Base-by-base conservation (phyloP, 2,329 filamentous ascomycete genomes). In the Pyricularia grisea region DNA sequence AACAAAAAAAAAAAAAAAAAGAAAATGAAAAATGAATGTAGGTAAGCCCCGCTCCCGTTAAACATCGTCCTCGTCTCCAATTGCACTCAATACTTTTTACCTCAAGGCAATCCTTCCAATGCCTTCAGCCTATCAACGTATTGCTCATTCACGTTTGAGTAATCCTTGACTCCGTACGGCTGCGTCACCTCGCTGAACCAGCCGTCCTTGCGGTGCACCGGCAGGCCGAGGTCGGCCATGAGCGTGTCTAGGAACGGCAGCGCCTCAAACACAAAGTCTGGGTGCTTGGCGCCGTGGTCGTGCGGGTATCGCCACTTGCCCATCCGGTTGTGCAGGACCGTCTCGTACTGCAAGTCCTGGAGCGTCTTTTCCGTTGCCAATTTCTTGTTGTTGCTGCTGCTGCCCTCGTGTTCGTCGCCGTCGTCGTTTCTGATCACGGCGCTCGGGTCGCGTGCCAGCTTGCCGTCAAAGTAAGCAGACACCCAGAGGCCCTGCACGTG, bases 211-310 rank as follows among this genome's bases (percentile, higher is more conserved):
- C 87, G 79, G 72, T 84, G 81, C 17, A 79, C 79, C 23, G 82
- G 79, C 68, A 93, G 76, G 0, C 87, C 90, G 69, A 94, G 73
- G 76, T 94, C 91, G 4, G 79, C 78, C 70, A 92, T 75, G 74
- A 94, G 76, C 74, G 89, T 74, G 76, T 94, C 91, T 23, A 92
- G 76, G 70, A 93, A 95, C 4, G 90, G 90, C 68, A 94, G 76
- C 0, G 85, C 85, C 76, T 95, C 92, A 74, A 94, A 94, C 23
- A 92, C 88, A 72, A 93, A 89, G 75, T 92, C 90, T 0, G 89
- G 89, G 70, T 84, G 82, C 74, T 81, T 83, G 58, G 80, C 81
- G 0, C 90, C 90, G 74, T 87, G 88, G 0, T 90, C 90, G 3
- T 81, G 83, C 0, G 89, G 87, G 73, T 91, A 91, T 30, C 91